phyloP scores from a whole-genome alignment of 495 filamentous ascomycete species.

The Daldinia vernicosa region DNA sequence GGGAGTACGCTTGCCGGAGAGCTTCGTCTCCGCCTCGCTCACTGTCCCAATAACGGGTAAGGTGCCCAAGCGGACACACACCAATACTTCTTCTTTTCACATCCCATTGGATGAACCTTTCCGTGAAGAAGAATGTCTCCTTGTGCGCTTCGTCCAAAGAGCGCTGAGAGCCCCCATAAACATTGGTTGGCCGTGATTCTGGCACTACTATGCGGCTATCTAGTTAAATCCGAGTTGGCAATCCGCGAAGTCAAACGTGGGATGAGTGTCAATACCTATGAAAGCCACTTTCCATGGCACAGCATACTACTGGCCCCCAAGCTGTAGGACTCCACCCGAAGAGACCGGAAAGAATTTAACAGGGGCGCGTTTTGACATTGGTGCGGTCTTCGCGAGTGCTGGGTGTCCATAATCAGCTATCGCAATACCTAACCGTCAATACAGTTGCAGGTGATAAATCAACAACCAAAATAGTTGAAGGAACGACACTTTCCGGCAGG shows the following conservation, averaged over 20 bases:
- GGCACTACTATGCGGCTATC: conserved; percentile 2
- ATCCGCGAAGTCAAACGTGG: conserved; percentile 15
- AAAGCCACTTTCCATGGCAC: conserved; percentile 56
- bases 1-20: conserved; percentile 66
- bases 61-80: conserved; percentile 61
- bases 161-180: conserved; percentile 23
- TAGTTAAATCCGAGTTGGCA: conserved; percentile 6
- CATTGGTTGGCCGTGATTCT: background rate
- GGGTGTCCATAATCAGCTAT: conserved; percentile 18
- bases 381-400: conserved; percentile 13
- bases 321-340: conserved; percentile 49
- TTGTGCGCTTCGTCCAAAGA: conserved; percentile 65
- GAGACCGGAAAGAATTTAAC: conserved; percentile 52
- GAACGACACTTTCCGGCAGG: conserved; percentile 31
- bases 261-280: conserved; percentile 26
- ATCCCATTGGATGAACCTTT: conserved; percentile 53
- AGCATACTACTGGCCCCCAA: conserved; percentile 52
- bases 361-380: conserved; percentile 29
- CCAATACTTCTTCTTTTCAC: conserved; percentile 61
- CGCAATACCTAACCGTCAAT: conserved; percentile 13
- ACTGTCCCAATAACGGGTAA: conserved; percentile 63
- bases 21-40: conserved; percentile 60
- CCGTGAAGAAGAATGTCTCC: conserved; percentile 63
- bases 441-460: conserved; percentile 2
- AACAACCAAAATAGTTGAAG: conserved; percentile 22